These are phyloP conservation scores for Leptosphaerulina australis DNA, from an alignment of 2,329 filamentous ascomycete species.

Conservation along the genomic window DNA sequence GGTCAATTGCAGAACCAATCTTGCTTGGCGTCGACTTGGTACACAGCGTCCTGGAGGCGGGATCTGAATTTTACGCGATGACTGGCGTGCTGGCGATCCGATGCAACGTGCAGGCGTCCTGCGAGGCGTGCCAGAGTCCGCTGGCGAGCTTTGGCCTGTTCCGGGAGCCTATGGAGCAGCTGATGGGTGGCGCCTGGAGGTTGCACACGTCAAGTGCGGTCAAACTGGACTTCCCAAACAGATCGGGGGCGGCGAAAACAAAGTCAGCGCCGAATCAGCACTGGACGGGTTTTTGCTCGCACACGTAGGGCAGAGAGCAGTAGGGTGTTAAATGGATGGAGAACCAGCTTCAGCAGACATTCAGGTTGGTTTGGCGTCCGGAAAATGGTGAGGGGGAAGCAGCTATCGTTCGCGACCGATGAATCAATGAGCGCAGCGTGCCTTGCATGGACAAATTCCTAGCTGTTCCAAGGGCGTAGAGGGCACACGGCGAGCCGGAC, in stretches of 20 bases:
- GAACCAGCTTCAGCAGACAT: conserved; percentile 15
- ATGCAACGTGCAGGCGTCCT: conserved; percentile 33
- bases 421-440: conserved; percentile 40
- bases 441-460: conserved; percentile 44
- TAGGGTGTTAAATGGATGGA: conserved; percentile 6
- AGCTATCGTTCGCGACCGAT: conserved; percentile 30
- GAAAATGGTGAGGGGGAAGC: conserved; percentile 25
- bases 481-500: conserved; percentile 27
- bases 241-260: conserved; percentile 28
- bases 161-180: conserved; percentile 21
- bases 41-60: conserved; percentile 33
- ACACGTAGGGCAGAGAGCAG: conserved; percentile 6
- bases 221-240: conserved; percentile 22
- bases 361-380: conserved; percentile 23
- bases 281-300: conserved; percentile 2
- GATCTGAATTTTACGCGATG: conserved; percentile 30
- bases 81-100: conserved; percentile 22
- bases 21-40: conserved; percentile 19
- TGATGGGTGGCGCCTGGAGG: conserved; percentile 31
- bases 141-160: conserved; percentile 19
- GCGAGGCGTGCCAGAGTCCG: conserved; percentile 24
- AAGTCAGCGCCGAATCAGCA: conserved; percentile 16
- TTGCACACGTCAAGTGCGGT: conserved; percentile 33
- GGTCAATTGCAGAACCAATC: conserved; percentile 27
- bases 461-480: conserved; percentile 33